Base-by-base conservation (phyloP, 2,329 filamentous ascomycete genomes). In the Aureobasidium sp. region DNA sequence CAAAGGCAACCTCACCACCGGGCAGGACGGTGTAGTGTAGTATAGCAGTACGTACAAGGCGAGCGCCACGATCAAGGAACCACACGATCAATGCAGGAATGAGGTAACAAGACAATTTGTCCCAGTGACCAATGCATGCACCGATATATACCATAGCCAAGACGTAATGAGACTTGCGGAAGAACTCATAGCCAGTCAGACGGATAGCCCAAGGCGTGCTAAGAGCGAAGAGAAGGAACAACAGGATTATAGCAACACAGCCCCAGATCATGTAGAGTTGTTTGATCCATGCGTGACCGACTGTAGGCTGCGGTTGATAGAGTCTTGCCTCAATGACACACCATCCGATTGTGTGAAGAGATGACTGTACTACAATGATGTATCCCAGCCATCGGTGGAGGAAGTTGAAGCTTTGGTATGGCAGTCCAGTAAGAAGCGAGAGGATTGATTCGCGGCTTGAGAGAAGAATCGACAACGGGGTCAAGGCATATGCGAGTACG, bases 391-490 rank as follows among this genome's bases (percentile, higher is more conserved):
- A 91, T 37, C 87, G 85, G 71, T 91, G 88, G 16, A 91, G 76
- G 69, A 91, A 91, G 73, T 88, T 86, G 78, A 91, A 90, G 68
- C 82, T 84, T 66, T 91, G 88, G 68, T 90, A 90, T 0, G 89
- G 87, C 0, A 91, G 77, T 1, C 89, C 89, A 0, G 88, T 91
- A 50, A 90, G 71, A 14, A 88, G 70, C 0, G 85, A 88, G 3
- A 91, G 79, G 1, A 91, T 76, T 0, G 85, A 89, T 69, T 91
- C 88, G 44, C 88, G 81, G 61, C 78, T 85, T 13, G 82, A 79
- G 11, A 91, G 78, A 51, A 89, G 73, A 34, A 91, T 75, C 0
- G 85, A 85, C 0, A 91, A 77, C 0, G 88, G 88, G 0, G 88
- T 90, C 8, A 91, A 78, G 0, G 87, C 89, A 66, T 88, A 91